Evolutionary conservation across 2,329 filamentous ascomycete genomes (phyloP), one percentile per base, ranked within the genome.

Genomic region (Boeremia exigua): DNA sequence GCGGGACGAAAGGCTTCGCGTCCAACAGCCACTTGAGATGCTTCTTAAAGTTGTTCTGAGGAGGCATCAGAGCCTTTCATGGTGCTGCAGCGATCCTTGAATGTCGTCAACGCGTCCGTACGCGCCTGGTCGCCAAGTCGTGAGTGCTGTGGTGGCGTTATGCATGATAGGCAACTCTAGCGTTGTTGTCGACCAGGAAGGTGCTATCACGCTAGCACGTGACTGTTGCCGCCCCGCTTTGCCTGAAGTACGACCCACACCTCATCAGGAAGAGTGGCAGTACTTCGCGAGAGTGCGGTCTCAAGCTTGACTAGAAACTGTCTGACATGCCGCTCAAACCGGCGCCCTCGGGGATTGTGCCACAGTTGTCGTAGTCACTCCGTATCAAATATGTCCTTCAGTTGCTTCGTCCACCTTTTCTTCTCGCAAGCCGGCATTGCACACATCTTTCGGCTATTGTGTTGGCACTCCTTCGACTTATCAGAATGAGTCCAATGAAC

Each of bases 1-100:
- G 63, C n/a, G 79, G 78, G 43, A 81, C 57, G 60, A 78, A 78
- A 37, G 80, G 78, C 66, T 78, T 80, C 57, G 73, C 72, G 59
- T 66, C 67, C 52, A 80, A 66, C 68, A 82, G 72, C 80, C 80
- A 82, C 58, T 72, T 72, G 58, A 82, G 71, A 62, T 82, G 80
- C 66, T 76, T 75, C 56, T 67, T 71, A 58, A 82, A 70, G 61
- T 82, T 82, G 68, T 82, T 75, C 63, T 68, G 63, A 45, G 47
- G 53, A 75, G 80, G 80, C 80, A 82, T 82, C 49, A 69, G 68
- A 63, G 62, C 58, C 63, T 64, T 58, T 64, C 72, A 72, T 71
- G 46, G 47, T 71, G 45, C 27, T 48, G 12, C n/a, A 43, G 6
- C 23, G 42, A 40, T 54, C 59, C 59, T 38, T 46, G 25, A 14